Evolutionary conservation across 2,329 filamentous ascomycete species (phyloP), one percentile per base, ranked within the genome.

Genomic region (Periconia digitata): DNA sequence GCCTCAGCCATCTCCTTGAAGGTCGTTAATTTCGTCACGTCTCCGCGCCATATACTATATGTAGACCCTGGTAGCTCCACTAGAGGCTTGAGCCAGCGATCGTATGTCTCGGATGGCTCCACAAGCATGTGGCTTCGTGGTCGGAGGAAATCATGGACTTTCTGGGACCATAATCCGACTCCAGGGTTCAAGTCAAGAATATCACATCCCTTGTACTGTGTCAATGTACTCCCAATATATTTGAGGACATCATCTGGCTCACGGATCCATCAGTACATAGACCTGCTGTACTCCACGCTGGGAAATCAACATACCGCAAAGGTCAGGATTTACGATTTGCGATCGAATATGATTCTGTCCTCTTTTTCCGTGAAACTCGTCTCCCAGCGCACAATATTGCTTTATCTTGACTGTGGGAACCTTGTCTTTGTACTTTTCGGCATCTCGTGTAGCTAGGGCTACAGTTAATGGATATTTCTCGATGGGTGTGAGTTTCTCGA

Each of bases 101-200:
- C 54, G 66, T 88, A 92, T 3, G 79, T 60, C 0, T 76, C 71
- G 27, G 89, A 81, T 2, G 85, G 84, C 63, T 97, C 92, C 71
- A 96, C 79, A 36, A 99, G 77, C 38, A 96, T 74, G 74, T 99
- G 94, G 5, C 83, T 85, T 48, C 90, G 85, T 4, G 92, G 92
- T 60, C 90, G 74, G 7, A 99, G 76, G 39, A 81, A 74, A 0
- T 89, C 78, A 65, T 96, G 85, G 1, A 97, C 76, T 60, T 86
- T 89, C 22, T 77, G 76, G 27, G 92, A 95, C 83, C 87, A 94
- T 2, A 95, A 45, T 8, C 91, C 90, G 1, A 75, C 75, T 13
- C 91, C 91, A 0, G 92, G 92, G 67, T 92, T 90, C 47, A 96
- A 76, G 65, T 97, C 92, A 60, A 99, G 76, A 38, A 97, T 80